A percentile compares a stretch with the other conserved stretches of the same genome.
Conservation (phyloP, 768 basidiomycete species). For the Cystofilobasidium macerans region DNA sequence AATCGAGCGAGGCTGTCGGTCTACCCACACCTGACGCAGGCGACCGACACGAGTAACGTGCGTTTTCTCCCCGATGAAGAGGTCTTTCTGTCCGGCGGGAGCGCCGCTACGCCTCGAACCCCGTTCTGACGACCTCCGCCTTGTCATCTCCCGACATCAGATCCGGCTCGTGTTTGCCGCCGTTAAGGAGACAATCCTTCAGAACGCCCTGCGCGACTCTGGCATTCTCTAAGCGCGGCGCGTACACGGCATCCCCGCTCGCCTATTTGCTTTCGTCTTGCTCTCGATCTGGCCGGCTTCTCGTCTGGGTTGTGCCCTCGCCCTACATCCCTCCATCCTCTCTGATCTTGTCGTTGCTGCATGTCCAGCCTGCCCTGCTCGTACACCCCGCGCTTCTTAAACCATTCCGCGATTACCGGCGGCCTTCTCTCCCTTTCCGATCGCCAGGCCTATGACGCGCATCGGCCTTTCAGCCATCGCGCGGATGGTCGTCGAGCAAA, state of each 20-base stretch:
- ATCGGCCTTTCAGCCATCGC: too few species aligned
- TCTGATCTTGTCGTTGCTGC: too few species aligned
- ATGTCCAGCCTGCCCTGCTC: too few species aligned
- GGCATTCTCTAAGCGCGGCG: constrained; percentile 13
- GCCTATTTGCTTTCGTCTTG: too few species aligned
- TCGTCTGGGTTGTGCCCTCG: too few species aligned
- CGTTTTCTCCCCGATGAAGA: background rate
- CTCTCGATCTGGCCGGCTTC: too few species aligned
- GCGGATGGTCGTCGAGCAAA: too few species aligned
- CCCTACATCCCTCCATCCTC: too few species aligned
- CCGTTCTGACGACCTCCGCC: background rate
- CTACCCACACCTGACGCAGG: constrained; percentile 23
- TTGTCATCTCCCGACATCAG: constrained; percentile 35
- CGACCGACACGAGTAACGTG: constrained; percentile 23
- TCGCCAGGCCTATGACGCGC: too few species aligned
- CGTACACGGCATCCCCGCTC: background rate
- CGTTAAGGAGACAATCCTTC: constrained; percentile 84
- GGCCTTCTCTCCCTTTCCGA: too few species aligned
- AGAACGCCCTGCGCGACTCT: constrained; percentile 74
- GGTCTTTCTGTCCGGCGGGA: background rate
- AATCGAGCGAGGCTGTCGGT: constrained; percentile 35
- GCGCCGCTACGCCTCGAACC: background rate
- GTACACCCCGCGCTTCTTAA: too few species aligned
- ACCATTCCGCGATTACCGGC: too few species aligned
- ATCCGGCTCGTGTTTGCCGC: constrained; percentile 65